A percentile compares a stretch with the other conserved stretches of the same genome.
Evolutionary conservation across 768 basidiomycete genomes (phyloP).

Genomic region (Kwoniella newhampshirensis): DNA sequence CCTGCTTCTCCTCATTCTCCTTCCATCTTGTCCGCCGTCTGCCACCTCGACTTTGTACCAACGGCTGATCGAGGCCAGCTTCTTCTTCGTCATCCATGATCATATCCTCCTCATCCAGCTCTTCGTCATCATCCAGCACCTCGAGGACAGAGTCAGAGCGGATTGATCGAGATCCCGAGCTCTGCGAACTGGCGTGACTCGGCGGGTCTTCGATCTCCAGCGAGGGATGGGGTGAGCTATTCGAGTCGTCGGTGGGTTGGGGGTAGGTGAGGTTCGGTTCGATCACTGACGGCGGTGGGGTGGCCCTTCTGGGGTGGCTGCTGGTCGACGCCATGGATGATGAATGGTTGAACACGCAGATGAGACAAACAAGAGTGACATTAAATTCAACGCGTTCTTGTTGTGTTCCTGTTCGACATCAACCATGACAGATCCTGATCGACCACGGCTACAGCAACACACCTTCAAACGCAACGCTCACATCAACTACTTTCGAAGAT

Average conservation of each 20-base stretch:
- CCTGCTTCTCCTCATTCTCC: slow-evolving; percentile 31
- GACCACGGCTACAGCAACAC: slow-evolving; percentile 14
- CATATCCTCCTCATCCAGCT: slow-evolving; percentile 18
- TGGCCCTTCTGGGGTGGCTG: too few relatives aligned
- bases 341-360: too few relatives aligned
- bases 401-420: background rate
- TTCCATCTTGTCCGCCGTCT: slow-evolving; percentile 26
- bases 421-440: slow-evolving; percentile 7
- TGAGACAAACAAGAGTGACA: too few relatives aligned
- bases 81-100: slow-evolving; percentile 21
- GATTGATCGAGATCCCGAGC: slow-evolving; percentile 8
- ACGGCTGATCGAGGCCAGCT: slow-evolving; percentile 18
- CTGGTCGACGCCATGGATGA: background rate
- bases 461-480: slow-evolving; percentile 60
- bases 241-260: too few relatives aligned
- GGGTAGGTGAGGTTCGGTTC: too few relatives aligned
- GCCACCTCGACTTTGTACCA: slow-evolving; percentile 16
- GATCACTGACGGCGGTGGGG: too few relatives aligned
- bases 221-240: background rate
- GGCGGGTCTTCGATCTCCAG: background rate
- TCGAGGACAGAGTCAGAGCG: slow-evolving; percentile 20
- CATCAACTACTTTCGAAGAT: slow-evolving; percentile 66
- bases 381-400: too few relatives aligned
- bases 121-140: slow-evolving; percentile 25
- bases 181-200: background rate